Base-by-base conservation (phyloP, 352 stramenopile genomes). In the Globisporangium perplexum region DNA sequence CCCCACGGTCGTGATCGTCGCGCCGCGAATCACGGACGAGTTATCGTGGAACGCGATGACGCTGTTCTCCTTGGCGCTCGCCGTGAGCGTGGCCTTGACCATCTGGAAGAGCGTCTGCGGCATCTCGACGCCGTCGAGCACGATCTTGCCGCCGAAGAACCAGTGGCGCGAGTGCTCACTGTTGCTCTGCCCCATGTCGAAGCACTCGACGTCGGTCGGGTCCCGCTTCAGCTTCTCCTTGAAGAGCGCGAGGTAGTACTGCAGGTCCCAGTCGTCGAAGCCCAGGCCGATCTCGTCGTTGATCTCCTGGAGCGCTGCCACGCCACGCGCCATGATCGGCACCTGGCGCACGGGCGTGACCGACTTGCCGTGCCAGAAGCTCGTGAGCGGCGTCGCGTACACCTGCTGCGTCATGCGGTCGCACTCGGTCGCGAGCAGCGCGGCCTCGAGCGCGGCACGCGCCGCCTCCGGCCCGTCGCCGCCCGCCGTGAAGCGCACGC, bases 1-100 rank as follows among this genome's bases (percentile, higher is more conserved):
- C 22, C 67, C 73, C 18, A 98, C 69, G 17, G 88, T 92, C 30
- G 88, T 61, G 52, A 97, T 96, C 30, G 86, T 78, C 45, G 95
- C 96, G 35, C 97, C 97, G 28, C 84, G 69, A 65, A 99, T 99
- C 28, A 97, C 92, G 0, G 90, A 98, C 36, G 95, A 99, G 77
- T 99, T 99, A 71, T 99, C 97, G 71, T 99, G 93, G 76, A 99
- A 99, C 7, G 96, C 97, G 74, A 99, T 99, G 39, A 99, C 81
- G 35, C 83, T 98, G 79, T 98, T 99, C 65, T 96, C 71, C 56
- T 88, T 89, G 39, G 82, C 63, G 23, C 66, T 85, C 42, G 95
- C 89, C 24, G 93, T 95, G 8, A 99, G 72, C 43, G 97, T 99
- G 22, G 79, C 86, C 76, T 99, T 99, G 69, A 99, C 97, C 90